A percentile compares a stretch with the other conserved stretches of the same genome.
These are phyloP conservation scores for Globisporangium paddicum DNA, from an alignment of 352 stramenopile species.

Conservation along the genomic window DNA sequence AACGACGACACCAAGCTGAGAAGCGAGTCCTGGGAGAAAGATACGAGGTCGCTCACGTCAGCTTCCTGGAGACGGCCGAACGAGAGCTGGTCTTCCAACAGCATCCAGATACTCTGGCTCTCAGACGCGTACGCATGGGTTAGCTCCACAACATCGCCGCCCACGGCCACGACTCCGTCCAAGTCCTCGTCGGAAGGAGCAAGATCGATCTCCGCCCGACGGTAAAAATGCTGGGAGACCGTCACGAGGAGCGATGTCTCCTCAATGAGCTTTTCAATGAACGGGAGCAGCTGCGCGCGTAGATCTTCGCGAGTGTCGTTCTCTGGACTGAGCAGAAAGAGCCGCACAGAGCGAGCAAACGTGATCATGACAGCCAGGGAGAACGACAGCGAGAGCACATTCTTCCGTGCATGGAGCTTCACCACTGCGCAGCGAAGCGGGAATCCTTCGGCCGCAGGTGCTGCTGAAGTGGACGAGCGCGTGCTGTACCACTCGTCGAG, in stretches of 20 bases:
- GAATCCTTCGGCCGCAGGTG: slow-evolving; percentile 39
- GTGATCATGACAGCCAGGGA: slow-evolving; percentile 56
- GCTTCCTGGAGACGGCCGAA: slow-evolving; percentile 11
- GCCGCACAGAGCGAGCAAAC: slow-evolving; percentile 29
- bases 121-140: slow-evolving; percentile 51
- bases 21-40: slow-evolving; percentile 43
- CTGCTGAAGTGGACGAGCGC: slow-evolving; percentile 15
- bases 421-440: slow-evolving; percentile 49
- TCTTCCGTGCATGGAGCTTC: slow-evolving; percentile 55
- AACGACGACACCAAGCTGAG: slow-evolving; percentile 39
- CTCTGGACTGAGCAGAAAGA: slow-evolving; percentile 21
- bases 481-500: slow-evolving; percentile 53
- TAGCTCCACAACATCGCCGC: slow-evolving; percentile 52
- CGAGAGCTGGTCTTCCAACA: slow-evolving; percentile 41
- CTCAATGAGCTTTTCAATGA: slow-evolving; percentile 39
- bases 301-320: slow-evolving; percentile 23
- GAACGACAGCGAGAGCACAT: slow-evolving; percentile 45
- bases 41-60: slow-evolving; percentile 28
- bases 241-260: slow-evolving; percentile 41
- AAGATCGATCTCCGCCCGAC: slow-evolving; percentile 65
- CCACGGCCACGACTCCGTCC: slow-evolving; percentile 52
- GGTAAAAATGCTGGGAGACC: slow-evolving; percentile 55
- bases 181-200: slow-evolving; percentile 61
- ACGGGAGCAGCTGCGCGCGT: slow-evolving; percentile 23
- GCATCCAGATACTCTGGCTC: slow-evolving; percentile 31